Evolutionary conservation across 306 rosid species (phyloP).

Genomic region (Astragalus glycyphyllos): DNA sequence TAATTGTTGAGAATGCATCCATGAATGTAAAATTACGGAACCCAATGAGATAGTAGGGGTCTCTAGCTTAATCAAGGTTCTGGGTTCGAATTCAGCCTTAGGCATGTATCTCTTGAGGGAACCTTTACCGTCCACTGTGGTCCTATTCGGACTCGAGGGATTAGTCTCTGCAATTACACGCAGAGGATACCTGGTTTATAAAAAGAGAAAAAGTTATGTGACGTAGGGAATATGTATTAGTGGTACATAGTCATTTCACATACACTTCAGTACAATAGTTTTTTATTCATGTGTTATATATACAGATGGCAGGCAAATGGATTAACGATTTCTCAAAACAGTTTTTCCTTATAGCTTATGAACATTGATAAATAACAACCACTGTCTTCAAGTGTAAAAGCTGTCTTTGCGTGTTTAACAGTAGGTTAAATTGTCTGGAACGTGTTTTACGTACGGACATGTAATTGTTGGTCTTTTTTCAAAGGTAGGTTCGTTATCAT

Average conservation of each 20-base stretch:
- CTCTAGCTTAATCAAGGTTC: no score
- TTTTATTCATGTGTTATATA: not conserved
- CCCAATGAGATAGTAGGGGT: no score
- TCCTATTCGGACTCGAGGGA: no score
- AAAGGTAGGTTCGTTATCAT: conserved; percentile 46
- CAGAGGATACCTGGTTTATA: no score
- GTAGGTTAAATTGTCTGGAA: conserved; percentile 32
- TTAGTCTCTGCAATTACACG: no score
- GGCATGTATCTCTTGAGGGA: no score
- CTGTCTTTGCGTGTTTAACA: conserved; percentile 33
- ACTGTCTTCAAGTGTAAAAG: conserved; percentile 22
- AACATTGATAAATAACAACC: conserved; percentile 22
- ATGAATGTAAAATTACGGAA: no score
- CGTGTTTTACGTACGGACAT: not conserved
- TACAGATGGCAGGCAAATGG: not conserved
- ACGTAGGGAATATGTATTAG: no score
- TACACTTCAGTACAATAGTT: not conserved
- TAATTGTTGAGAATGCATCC: no score
- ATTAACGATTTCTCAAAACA: not conserved
- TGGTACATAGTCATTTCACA: not conserved
- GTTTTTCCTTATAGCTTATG: not conserved
- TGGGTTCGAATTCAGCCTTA: no score
- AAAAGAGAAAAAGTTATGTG: no score
- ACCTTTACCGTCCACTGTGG: no score
- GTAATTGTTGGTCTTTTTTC: conserved; percentile 2